phyloP scores from a whole-genome alignment of 352 stramenopile species.

The Phytopythium delawarense region DNA sequence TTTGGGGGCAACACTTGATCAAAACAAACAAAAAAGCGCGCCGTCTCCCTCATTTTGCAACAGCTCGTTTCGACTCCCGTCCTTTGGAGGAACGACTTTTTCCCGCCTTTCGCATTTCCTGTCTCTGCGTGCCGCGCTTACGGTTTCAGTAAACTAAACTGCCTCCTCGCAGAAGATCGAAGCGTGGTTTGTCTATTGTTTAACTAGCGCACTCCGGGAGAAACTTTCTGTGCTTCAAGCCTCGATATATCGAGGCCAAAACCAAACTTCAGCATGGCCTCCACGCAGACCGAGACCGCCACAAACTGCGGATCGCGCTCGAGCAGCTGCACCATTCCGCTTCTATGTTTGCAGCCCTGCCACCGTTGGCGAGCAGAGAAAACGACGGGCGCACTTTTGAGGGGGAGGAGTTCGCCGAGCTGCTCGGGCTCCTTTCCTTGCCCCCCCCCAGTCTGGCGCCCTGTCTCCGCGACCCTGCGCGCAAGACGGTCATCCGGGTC shows the following conservation, averaged over 20 bases:
- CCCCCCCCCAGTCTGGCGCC: too few relatives aligned
- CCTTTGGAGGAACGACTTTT: too few relatives aligned
- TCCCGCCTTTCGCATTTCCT: conserved; percentile 1
- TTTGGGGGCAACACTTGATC: too few relatives aligned
- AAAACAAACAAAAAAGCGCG: too few relatives aligned
- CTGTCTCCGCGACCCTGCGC: conserved; percentile 1
- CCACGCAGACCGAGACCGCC: too few relatives aligned
- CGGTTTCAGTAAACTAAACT: neutral
- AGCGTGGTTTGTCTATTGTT: conserved; percentile 1
- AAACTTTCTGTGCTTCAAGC: too few relatives aligned
- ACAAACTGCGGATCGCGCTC: too few relatives aligned
- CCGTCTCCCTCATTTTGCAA: neutral
- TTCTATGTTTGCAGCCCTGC: neutral
- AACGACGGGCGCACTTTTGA: neutral
- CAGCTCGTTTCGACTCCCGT: neutral
- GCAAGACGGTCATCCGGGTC: too few relatives aligned
- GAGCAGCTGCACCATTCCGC: neutral
- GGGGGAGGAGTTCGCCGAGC: neutral
- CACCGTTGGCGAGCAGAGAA: neutral
- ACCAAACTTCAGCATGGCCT: neutral
- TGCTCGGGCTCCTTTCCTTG: neutral
- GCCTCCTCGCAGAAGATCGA: conserved; percentile 8
- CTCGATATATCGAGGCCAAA: too few relatives aligned
- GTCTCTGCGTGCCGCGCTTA: conserved; percentile 1
- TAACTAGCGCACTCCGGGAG: too few relatives aligned